These are phyloP conservation scores for Talaromyces amestolkiae DNA, from an alignment of 2,329 filamentous ascomycete species.

Conservation along the genomic window DNA sequence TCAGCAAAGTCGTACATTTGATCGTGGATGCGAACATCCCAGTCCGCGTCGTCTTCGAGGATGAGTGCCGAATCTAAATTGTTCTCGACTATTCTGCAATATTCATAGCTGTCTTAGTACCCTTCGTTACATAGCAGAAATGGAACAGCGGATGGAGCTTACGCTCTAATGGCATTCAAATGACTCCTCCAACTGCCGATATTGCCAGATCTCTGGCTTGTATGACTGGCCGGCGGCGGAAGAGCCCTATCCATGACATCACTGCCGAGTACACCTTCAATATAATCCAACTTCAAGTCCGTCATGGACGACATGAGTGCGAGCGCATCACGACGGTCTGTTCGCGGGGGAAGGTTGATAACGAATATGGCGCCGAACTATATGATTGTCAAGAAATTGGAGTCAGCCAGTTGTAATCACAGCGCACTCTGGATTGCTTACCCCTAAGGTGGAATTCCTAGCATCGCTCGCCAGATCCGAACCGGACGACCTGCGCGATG, in stretches of 20 bases:
- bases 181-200: conserved; percentile 46
- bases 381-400: neutral
- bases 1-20: conserved; percentile 47
- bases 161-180: conserved; percentile 38
- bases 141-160: conserved; percentile 13
- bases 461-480: conserved; percentile 10
- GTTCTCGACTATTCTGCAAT: conserved; percentile 43
- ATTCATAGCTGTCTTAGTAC: neutral
- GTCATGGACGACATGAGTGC: conserved; percentile 44
- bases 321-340: conserved; percentile 52
- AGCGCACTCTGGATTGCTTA: conserved; percentile 5
- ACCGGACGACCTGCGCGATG: conserved; percentile 3
- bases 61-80: conserved; percentile 51
- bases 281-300: conserved; percentile 45
- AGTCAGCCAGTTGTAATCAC: neutral
- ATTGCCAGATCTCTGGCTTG: conserved; percentile 26
- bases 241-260: conserved; percentile 45
- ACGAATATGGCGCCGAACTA: conserved; percentile 49
- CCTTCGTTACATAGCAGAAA: neutral
- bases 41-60: conserved; percentile 59
- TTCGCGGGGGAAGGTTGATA: conserved; percentile 48
- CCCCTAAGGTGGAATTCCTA: conserved; percentile 16
- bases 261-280: conserved; percentile 45
- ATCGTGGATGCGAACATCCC: conserved; percentile 52
- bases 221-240: conserved; percentile 30